A percentile compares a stretch with the other conserved stretches of the same genome.
phyloP scores from a whole-genome alignment of 305 asterid genomes.

The Salvia sclarea region DNA sequence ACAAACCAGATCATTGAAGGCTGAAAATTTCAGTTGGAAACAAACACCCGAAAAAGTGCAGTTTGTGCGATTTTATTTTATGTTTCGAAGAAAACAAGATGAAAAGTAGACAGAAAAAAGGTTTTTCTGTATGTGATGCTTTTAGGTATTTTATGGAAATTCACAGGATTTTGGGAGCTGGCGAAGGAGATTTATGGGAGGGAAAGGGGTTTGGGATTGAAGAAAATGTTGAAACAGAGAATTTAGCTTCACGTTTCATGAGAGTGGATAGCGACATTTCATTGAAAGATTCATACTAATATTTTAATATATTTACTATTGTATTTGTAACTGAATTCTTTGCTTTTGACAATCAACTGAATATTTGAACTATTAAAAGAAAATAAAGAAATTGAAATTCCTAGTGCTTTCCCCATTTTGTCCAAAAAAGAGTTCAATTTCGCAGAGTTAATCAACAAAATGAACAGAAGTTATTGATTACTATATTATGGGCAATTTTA shows the following conservation, averaged over 20 bases:
- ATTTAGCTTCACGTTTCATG: constrained; percentile 26
- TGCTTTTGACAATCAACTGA: constrained; percentile 11
- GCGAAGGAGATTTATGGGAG: constrained; percentile 31
- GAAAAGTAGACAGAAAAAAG: background rate
- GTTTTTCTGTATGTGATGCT: background rate
- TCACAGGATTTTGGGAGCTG: constrained; percentile 1
- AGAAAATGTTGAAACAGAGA: constrained; percentile 29
- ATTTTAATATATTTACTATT: background rate
- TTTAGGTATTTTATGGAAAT: background rate
- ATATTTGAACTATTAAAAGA: background rate
- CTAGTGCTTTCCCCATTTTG: constrained; percentile 20
- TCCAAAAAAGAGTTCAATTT: constrained; percentile 13
- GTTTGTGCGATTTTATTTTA: background rate
- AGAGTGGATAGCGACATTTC: constrained; percentile 22
- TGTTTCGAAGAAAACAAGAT: background rate
- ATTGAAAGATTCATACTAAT: background rate
- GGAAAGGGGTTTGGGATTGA: constrained; percentile 35
- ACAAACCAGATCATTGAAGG: constrained; percentile 27
- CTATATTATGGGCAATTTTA: background rate
- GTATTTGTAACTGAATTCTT: background rate
- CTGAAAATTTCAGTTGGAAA: constrained; percentile 21
- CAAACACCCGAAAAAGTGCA: constrained; percentile 15
- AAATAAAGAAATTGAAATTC: background rate
- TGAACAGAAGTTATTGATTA: background rate
- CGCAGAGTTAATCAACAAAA: background rate